These are phyloP conservation scores for Ormosia semicastrata DNA, from an alignment of 306 rosid species.

Conservation along the genomic window DNA sequence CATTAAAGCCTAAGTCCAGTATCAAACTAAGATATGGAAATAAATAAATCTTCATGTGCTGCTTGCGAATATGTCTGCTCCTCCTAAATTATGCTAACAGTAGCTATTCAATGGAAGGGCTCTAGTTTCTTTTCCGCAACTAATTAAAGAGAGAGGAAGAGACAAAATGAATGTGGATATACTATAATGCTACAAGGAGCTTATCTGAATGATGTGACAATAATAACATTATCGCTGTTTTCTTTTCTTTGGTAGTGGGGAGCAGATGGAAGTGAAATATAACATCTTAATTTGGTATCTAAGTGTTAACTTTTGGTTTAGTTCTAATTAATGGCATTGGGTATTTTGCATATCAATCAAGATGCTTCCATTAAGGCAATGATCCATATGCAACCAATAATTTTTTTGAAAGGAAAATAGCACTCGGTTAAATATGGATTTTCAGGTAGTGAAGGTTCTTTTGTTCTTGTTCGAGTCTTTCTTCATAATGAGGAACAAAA, in stretches of 20 bases:
- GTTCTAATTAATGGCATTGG: background rate
- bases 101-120: background rate
- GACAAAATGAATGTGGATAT: background rate
- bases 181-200: background rate
- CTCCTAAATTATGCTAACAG: background rate
- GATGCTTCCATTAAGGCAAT: conserved; percentile 1
- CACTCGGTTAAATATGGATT: background rate
- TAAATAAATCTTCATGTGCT: conserved; percentile 20
- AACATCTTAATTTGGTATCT: background rate
- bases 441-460: background rate
- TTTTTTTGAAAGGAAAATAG: background rate
- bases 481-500: background rate
- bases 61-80: background rate
- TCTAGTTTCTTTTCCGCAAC: background rate
- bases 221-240: conserved; percentile 19
- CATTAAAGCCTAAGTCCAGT: conserved; percentile 22
- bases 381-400: background rate
- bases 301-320: background rate
- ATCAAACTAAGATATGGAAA: conserved; percentile 24
- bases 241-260: conserved; percentile 13
- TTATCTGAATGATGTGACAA: conserved; percentile 30
- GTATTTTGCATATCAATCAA: background rate
- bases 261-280: conserved; percentile 20
- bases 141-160: background rate
- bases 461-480: conserved; percentile 11